Evolutionary conservation across 2,329 filamentous ascomycete genomes (phyloP).

Genomic region (Coleophoma cylindrospora): DNA sequence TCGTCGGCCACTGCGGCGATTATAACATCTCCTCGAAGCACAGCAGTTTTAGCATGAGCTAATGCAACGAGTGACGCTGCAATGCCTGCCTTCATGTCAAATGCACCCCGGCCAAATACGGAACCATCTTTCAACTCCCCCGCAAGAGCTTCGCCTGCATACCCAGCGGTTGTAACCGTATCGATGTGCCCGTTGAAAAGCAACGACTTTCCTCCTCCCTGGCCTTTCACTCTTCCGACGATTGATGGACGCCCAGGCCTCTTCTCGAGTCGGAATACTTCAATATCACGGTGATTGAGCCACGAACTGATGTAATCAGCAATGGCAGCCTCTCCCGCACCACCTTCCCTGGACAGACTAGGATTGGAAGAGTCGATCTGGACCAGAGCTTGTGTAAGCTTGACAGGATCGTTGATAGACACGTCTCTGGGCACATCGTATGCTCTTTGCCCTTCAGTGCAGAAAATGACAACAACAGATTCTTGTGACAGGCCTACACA

Average conservation of each 20-base stretch:
- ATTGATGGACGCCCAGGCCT: slow-evolving; percentile 42
- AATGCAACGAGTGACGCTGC: slow-evolving; percentile 32
- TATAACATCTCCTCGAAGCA: slow-evolving; percentile 42
- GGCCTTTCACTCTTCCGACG: slow-evolving; percentile 40
- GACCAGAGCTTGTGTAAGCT: slow-evolving; percentile 32
- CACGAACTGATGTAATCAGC: slow-evolving; percentile 44
- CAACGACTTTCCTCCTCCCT: slow-evolving; percentile 22
- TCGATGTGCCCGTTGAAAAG: slow-evolving; percentile 9
- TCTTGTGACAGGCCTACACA: slow-evolving; percentile 31
- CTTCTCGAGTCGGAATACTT: slow-evolving; percentile 36
- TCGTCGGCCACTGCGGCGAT: slow-evolving; percentile 50
- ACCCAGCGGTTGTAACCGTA: slow-evolving; percentile 6
- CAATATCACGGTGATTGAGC: slow-evolving; percentile 45
- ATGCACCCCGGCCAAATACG: slow-evolving; percentile 4
- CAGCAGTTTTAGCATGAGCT: slow-evolving; percentile 29
- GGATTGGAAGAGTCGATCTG: slow-evolving; percentile 45
- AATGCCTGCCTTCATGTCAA: slow-evolving; percentile 6
- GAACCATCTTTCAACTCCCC: slow-evolving; percentile 3
- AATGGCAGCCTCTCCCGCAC: slow-evolving; percentile 40
- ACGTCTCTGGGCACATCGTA: slow-evolving; percentile 42
- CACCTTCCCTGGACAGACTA: slow-evolving; percentile 32
- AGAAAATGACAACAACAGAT: slow-evolving; percentile 59
- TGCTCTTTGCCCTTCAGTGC: slow-evolving; percentile 55
- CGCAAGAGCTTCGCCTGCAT: slow-evolving; percentile 4
- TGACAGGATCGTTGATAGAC: slow-evolving; percentile 34